phyloP scores from a whole-genome alignment of 352 stramenopile genomes.

The Globisporangium splendens region DNA sequence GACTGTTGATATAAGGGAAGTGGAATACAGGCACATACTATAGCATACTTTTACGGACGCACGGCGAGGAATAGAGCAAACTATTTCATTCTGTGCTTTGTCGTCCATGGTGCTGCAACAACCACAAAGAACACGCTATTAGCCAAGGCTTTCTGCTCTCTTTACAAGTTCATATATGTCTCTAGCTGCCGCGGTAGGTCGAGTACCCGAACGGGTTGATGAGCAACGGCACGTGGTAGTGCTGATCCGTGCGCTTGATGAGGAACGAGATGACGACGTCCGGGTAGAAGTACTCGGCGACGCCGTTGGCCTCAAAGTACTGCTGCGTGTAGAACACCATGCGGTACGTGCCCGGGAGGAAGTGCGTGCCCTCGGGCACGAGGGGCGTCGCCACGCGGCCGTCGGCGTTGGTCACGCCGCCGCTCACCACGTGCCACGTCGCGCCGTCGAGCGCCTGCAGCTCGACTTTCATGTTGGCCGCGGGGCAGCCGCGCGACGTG shows the following conservation, averaged over 20 bases:
- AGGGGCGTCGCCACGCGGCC: constrained; percentile 56
- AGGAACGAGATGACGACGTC: constrained; percentile 79
- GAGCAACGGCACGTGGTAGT: constrained; percentile 89
- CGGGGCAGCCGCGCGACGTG: constrained; percentile 70
- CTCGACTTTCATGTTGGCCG: constrained; percentile 61
- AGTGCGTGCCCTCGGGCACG: constrained; percentile 32
- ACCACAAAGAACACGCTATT: not conserved
- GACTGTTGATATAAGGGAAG: no score
- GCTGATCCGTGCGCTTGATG: constrained; percentile 63
- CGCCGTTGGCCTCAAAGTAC: constrained; percentile 73
- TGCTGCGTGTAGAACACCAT: constrained; percentile 78
- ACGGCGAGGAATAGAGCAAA: no score
- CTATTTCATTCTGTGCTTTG: no score
- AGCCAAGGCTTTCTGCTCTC: not conserved
- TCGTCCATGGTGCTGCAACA: not conserved
- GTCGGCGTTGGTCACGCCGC: constrained; percentile 69
- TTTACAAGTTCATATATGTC: not conserved
- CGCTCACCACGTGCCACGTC: constrained; percentile 45
- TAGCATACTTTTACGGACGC: no score
- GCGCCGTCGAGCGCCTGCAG: constrained; percentile 46
- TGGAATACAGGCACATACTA: no score
- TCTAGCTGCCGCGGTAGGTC: constrained; percentile 85
- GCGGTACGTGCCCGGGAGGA: constrained; percentile 61
- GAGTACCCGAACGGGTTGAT: constrained; percentile 89
- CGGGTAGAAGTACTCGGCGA: constrained; percentile 84